These are phyloP conservation scores for Geranium incanum DNA, from an alignment of 441 rosid genomes.

Conservation along the genomic window DNA sequence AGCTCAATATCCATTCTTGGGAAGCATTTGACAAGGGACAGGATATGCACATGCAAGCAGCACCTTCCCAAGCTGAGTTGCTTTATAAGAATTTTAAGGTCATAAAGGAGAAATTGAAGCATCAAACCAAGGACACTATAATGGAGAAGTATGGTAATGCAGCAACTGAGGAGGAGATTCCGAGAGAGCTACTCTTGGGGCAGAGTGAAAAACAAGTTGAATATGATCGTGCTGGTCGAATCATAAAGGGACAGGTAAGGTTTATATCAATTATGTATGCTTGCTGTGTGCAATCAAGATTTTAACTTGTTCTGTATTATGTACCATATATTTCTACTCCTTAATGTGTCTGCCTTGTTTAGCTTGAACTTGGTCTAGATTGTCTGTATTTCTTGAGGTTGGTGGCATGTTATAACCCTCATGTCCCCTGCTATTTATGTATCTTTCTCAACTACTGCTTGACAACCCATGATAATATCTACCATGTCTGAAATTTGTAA, in stretches of 20 bases:
- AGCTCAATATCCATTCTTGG: slow-evolving; percentile 67
- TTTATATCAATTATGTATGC: not conserved
- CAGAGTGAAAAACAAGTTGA: slow-evolving; percentile 73
- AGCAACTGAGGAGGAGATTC: slow-evolving; percentile 59
- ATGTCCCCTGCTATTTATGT: not conserved
- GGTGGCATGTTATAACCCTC: not conserved
- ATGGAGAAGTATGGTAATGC: slow-evolving; percentile 84
- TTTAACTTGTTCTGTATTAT: not conserved
- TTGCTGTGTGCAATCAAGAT: not conserved
- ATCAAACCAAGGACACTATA: slow-evolving; percentile 55
- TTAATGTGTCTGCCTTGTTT: not conserved
- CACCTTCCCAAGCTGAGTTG: slow-evolving; percentile 83
- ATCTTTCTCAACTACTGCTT: not conserved
- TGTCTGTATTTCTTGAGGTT: not conserved
- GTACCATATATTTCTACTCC: not conserved
- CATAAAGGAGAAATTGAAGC: slow-evolving; percentile 59
- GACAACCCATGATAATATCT: not conserved
- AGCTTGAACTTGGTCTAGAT: not conserved
- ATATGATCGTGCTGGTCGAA: slow-evolving; percentile 56
- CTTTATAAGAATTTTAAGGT: slow-evolving; percentile 55
- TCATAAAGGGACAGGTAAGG: slow-evolving; percentile 53
- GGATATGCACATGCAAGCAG: slow-evolving; percentile 85
- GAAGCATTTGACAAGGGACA: slow-evolving; percentile 90
- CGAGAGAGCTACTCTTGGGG: slow-evolving; percentile 61
- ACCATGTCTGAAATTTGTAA: not conserved